Evolutionary conservation across 2,329 filamentous ascomycete genomes (phyloP), one percentile per base, ranked within the genome.

Genomic region (Neonectria hederae): DNA sequence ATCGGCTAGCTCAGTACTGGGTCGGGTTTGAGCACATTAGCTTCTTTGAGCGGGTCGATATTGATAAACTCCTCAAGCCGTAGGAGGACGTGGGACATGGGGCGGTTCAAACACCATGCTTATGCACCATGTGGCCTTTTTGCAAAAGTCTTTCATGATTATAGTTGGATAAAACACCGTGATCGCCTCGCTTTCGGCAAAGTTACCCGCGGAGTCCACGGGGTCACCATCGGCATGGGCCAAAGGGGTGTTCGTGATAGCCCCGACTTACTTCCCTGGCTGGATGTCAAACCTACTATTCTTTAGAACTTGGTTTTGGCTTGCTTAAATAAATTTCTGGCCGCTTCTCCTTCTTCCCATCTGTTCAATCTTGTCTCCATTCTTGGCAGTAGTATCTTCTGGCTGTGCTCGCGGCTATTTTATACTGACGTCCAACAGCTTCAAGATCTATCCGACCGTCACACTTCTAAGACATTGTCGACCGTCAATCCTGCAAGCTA

Each of bases 1-100:
- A 97, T 74, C 84, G 86, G 43, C 76, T 97, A 59, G 94, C 93
- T 2, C 92, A 95, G 75, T 91, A 93, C 75, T 97, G 94, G 94
- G 82, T 92, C 54, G 82, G 77, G 0, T 86, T 87, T 67, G 82
- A 83, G 0, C 86, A 89, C 60, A 86, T 90, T 51, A 89, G 83
- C 70, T 90, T 83, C 72, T 90, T 86, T 60, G 79, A 87, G 70
- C 81, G 89, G 59, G 85, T 91, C 4, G 76, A 90, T 52, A 84
- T 91, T 59, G 86, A 90, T 61, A 69, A 79, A 24, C 84, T 88
- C 21, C 69, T 84, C 2, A 66, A 65, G 24, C 72, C 72, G 2
- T 76, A 42, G 54, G 42, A 26, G 45, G 11, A 19, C 7, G 7
- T 17, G 52, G 26, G 26, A 26, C 28, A 10, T 35, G 22, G 40